Percentiles rank a stretch among this genome's conserved stretches.
These are phyloP conservation scores for Suhomyces taliae DNA, from an alignment of 1,139 yeast species.

Conservation along the genomic window DNA sequence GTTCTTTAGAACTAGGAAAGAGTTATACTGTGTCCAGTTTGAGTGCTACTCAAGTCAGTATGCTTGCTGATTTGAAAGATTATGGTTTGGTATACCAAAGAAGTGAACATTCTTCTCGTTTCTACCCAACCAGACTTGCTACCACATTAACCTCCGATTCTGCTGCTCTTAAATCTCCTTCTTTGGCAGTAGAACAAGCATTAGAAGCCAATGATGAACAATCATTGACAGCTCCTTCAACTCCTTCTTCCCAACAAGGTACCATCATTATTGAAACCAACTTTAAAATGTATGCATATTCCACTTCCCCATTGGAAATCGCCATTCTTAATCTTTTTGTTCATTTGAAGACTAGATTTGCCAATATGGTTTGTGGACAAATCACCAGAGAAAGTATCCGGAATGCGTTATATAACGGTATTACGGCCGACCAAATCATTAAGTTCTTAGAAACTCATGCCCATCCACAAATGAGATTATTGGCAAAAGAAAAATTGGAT, in stretches of 20 bases:
- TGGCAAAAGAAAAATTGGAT: slow-evolving; percentile 66
- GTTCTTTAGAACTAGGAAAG: slow-evolving; percentile 87
- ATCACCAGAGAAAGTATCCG: slow-evolving; percentile 90
- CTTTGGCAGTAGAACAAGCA: slow-evolving; percentile 67
- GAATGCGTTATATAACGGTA: slow-evolving; percentile 81
- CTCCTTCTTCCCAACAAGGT: slow-evolving; percentile 42
- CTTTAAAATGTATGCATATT: slow-evolving; percentile 89
- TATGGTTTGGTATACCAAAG: slow-evolving; percentile 89
- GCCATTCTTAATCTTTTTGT: slow-evolving; percentile 89
- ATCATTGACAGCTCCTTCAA: slow-evolving; percentile 11
- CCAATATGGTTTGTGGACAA: slow-evolving; percentile 92
- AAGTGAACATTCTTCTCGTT: slow-evolving; percentile 57
- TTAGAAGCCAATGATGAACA: slow-evolving; percentile 39
- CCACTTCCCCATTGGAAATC: slow-evolving; percentile 92
- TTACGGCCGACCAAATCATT: slow-evolving; percentile 92
- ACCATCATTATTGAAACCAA: slow-evolving; percentile 90
- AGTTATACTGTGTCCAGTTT: slow-evolving; percentile 73
- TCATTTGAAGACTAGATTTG: slow-evolving; percentile 77
- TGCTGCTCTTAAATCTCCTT: slow-evolving; percentile 64
- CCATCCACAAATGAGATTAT: slow-evolving; percentile 82
- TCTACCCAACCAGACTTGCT: slow-evolving; percentile 90
- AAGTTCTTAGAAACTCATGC: slow-evolving; percentile 89
- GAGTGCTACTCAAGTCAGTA: slow-evolving; percentile 77
- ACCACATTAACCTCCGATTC: slow-evolving; percentile 88
- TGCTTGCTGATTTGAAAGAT: slow-evolving; percentile 88